Conservation (phyloP, 1,284 basidiomycete species). For the Coriolopsis trogii region DNA sequence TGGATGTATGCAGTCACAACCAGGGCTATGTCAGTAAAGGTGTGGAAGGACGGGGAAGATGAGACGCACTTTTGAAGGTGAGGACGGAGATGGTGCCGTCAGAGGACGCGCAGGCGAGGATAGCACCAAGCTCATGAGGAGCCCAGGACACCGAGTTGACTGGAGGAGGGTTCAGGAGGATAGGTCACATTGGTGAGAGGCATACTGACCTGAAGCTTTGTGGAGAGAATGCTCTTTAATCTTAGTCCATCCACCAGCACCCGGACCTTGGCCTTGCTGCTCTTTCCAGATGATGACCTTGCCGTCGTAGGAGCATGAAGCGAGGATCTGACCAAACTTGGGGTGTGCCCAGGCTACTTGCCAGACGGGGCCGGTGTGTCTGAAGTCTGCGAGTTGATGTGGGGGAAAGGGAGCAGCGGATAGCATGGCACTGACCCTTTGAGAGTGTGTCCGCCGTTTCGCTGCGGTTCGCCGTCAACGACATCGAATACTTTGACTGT, state of each 20-base stretch:
- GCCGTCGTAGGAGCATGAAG: constrained; percentile 97
- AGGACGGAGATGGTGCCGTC: constrained; percentile 98
- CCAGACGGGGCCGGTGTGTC: constrained; percentile 98
- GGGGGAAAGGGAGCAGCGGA: not conserved
- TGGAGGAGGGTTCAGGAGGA: constrained; percentile 34
- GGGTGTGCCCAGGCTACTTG: constrained; percentile 99
- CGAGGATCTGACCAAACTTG: constrained; percentile 94
- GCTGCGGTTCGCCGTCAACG: constrained; percentile 80
- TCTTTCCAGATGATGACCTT: constrained; percentile 99
- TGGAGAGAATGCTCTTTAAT: constrained; percentile 97
- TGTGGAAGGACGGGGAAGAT: not conserved
- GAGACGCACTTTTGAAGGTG: constrained; percentile 88
- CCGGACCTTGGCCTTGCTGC: constrained; percentile 56
- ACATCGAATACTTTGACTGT: constrained; percentile 97
- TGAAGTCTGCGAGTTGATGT: constrained; percentile 29
- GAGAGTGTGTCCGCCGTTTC: constrained; percentile 73
- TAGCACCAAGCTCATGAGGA: constrained; percentile 95
- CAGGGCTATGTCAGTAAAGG: not conserved
- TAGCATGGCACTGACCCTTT: constrained; percentile 67
- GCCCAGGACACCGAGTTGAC: constrained; percentile 99
- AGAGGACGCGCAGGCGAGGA: constrained; percentile 96
- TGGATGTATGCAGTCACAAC: too few species aligned
- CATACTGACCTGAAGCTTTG: constrained; percentile 80
- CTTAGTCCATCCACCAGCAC: constrained; percentile 80
- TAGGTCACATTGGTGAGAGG: not conserved